A percentile compares a stretch with the other conserved stretches of the same genome.
Evolutionary conservation across 768 basidiomycete species (phyloP).

Genomic region (Krasilnikovozyma curviuscula): DNA sequence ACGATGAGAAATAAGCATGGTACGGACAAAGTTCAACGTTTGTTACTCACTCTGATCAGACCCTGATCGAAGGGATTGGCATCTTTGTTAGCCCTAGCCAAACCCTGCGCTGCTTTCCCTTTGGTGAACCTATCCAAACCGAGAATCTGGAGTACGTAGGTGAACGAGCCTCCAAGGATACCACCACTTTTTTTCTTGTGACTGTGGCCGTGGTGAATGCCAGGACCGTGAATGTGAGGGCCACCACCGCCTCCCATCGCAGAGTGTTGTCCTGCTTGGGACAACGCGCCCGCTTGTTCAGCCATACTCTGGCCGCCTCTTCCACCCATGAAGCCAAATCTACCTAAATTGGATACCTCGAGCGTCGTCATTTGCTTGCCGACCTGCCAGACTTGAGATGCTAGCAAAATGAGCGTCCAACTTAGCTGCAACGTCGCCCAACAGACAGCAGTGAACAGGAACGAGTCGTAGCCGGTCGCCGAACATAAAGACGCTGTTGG

Average conservation of each 20-base stretch:
- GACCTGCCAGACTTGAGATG: slow-evolving; percentile 78
- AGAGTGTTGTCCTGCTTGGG: slow-evolving; percentile 2
- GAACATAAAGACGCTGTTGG: slow-evolving; percentile 50
- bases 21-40: background rate
- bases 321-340: slow-evolving; percentile 94
- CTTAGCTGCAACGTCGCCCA: slow-evolving; percentile 90
- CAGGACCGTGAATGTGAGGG: slow-evolving; percentile 24
- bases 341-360: slow-evolving; percentile 83
- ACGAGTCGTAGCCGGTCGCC: slow-evolving; percentile 50
- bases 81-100: slow-evolving; percentile 52
- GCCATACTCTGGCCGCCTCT: slow-evolving; percentile 30
- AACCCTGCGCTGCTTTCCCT: slow-evolving; percentile 69
- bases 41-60: slow-evolving; percentile 24
- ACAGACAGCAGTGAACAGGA: slow-evolving; percentile 56
- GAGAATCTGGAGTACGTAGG: slow-evolving; percentile 60
- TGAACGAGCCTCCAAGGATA: slow-evolving; percentile 10
- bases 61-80: slow-evolving; percentile 87
- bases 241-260: slow-evolving; percentile 21
- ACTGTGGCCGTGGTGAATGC: slow-evolving; percentile 16
- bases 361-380: slow-evolving; percentile 86
- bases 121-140: slow-evolving; percentile 89
- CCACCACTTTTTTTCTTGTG: slow-evolving; percentile 19
- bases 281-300: slow-evolving; percentile 25
- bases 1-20: background rate
- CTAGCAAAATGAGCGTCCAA: slow-evolving; percentile 78